Evolutionary conservation across 2,329 filamentous ascomycete species (phyloP), one percentile per base, ranked within the genome.

Genomic region (Volutella citrinella): DNA sequence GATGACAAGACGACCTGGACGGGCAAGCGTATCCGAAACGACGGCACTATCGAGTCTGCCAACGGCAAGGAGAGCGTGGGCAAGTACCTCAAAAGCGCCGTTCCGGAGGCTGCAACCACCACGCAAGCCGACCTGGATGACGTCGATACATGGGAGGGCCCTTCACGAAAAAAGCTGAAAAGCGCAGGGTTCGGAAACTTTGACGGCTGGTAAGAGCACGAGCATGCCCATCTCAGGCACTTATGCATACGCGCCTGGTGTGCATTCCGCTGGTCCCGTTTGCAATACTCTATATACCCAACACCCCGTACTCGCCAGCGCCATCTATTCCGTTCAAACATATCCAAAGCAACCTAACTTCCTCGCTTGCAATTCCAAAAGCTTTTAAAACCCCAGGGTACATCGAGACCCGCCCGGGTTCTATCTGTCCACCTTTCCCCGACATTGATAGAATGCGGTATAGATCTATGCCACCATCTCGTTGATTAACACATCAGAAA

Each of bases 1-100:
- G 91, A 96, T 54, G 89, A 97, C 52, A 80, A 78, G 57, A 83
- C 87, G 3, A 98, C 93, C 4, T 98, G 93, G 93, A 97, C 93
- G 4, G 93, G 93, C 5, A 98, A 97, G 66, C 72, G 90, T 24
- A 79, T 98, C 30, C 72, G 89, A 17, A 73, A 69, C 3, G 78
- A 84, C 51, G 84, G 80, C 2, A 78, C 70, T 0, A 68, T 79
- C 3, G 72, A 73, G 3, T 56, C 59, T 18, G 59, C 55, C 11
- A 62, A 64, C 18, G 59, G 61, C 11, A 60, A 61, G 10, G 67
- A 64, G 7, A 64, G 62, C 5, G 79, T 80, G 10, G 93, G 91
- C 7, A 96, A 91, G 61, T 97, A 97, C 58, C 63, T 98, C 32
- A 84, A 87, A 56, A n/a, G n/a, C n/a, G 71, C 73, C 12, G 72